Conservation (phyloP, 164 flowering plant genomes). For the Liriodendron chinense region DNA sequence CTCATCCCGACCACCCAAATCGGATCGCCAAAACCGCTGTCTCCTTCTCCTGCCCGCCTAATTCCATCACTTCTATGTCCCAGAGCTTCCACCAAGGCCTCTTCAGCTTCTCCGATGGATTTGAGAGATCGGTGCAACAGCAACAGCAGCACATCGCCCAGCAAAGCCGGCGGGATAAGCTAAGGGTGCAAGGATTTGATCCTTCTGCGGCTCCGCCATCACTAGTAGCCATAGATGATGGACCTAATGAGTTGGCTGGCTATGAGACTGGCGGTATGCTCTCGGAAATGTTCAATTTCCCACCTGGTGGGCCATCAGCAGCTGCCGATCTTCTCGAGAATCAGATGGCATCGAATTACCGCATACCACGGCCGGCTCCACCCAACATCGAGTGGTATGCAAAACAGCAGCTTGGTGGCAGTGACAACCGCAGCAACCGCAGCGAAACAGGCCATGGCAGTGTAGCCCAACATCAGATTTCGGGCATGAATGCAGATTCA, state of each 20-base stretch:
- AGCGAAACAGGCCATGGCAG: slow-evolving; percentile 12
- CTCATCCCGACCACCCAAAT: slow-evolving; percentile 10
- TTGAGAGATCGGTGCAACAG: slow-evolving; percentile 47
- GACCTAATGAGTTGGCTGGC: slow-evolving; percentile 36
- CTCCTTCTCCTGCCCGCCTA: slow-evolving; percentile 5
- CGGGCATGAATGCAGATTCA: slow-evolving; percentile 59
- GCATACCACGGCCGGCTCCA: slow-evolving; percentile 20
- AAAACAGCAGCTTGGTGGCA: slow-evolving; percentile 30
- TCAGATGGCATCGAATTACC: slow-evolving; percentile 32
- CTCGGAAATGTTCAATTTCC: slow-evolving; percentile 88
- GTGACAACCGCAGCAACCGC: slow-evolving; percentile 9
- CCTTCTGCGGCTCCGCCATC: slow-evolving; percentile 34
- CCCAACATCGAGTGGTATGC: slow-evolving; percentile 41
- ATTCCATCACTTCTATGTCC: slow-evolving; percentile 62
- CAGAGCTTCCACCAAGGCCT: slow-evolving; percentile 59
- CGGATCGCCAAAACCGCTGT: neutral
- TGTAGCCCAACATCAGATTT: slow-evolving; percentile 43
- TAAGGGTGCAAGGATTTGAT: slow-evolving; percentile 48
- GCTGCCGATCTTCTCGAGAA: slow-evolving; percentile 40
- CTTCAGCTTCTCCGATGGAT: slow-evolving; percentile 68
- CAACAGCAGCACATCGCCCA: slow-evolving; percentile 55
- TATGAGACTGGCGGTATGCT: slow-evolving; percentile 57
- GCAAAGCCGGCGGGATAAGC: slow-evolving; percentile 71
- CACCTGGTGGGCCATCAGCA: slow-evolving; percentile 22
- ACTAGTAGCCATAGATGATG: slow-evolving; percentile 43